phyloP scores from a whole-genome alignment of 1,139 yeast genomes.

The Candida sp. region DNA sequence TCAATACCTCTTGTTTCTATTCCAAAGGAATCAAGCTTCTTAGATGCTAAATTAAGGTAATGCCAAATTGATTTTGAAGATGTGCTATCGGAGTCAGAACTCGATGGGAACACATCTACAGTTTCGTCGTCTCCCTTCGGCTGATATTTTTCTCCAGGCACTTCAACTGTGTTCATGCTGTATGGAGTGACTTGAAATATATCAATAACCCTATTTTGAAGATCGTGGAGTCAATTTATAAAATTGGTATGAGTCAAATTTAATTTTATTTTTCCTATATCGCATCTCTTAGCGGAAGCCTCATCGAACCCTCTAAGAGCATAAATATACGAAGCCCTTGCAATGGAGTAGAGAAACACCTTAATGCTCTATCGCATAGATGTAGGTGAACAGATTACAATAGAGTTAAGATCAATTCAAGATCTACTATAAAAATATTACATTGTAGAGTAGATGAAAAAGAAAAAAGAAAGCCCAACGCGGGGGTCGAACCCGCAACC shows the following conservation, averaged over 20 bases:
- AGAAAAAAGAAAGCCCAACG: slow-evolving; percentile 36
- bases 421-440: too few species aligned
- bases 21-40: slow-evolving; percentile 40
- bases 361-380: too few species aligned
- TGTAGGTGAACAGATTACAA: too few species aligned
- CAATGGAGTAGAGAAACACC: background rate
- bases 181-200: too few species aligned
- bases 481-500: slow-evolving; percentile 55
- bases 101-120: slow-evolving; percentile 1
- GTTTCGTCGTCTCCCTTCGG: background rate
- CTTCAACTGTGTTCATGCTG: background rate
- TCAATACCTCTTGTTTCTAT: slow-evolving; percentile 84
- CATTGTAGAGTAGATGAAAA: background rate
- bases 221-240: too few species aligned
- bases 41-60: slow-evolving; percentile 12
- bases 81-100: background rate
- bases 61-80: slow-evolving; percentile 5
- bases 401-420: background rate
- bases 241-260: background rate
- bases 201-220: too few species aligned
- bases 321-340: background rate
- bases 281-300: background rate
- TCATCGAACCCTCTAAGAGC: background rate
- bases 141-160: background rate
- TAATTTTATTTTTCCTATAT: background rate